Conservation (phyloP, 805 yeast species). For the Ogataea saltuana region DNA sequence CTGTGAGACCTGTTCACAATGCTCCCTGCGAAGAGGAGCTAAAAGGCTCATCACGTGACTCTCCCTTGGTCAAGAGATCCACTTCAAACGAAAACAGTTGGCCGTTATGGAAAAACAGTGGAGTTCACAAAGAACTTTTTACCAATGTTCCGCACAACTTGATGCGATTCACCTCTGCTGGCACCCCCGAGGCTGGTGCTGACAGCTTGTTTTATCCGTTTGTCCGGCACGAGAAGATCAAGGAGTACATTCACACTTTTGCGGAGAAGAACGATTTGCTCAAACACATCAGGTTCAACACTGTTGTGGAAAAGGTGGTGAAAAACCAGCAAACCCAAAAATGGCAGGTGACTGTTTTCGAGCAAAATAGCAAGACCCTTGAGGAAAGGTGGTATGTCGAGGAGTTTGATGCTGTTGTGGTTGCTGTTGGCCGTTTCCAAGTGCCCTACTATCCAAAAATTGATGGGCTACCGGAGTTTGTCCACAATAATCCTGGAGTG, state of each 20-base stretch:
- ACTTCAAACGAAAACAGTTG: slow-evolving; percentile 15
- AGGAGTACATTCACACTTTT: slow-evolving; percentile 18
- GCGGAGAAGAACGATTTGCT: slow-evolving; percentile 36
- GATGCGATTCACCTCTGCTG: slow-evolving; percentile 59
- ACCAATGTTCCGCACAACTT: slow-evolving; percentile 64
- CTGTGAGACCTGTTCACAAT: slow-evolving; percentile 26
- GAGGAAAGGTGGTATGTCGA: slow-evolving; percentile 42
- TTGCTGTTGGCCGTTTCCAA: slow-evolving; percentile 63
- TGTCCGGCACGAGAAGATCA: slow-evolving; percentile 18
- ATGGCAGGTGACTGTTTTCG: slow-evolving; percentile 35
- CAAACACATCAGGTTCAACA: slow-evolving; percentile 42
- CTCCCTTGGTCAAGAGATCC: slow-evolving; percentile 30
- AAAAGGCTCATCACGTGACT: slow-evolving; percentile 26
- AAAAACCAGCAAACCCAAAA: slow-evolving; percentile 23
- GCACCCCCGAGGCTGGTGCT: slow-evolving; percentile 20
- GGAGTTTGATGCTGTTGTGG: slow-evolving; percentile 59
- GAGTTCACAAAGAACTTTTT: slow-evolving; percentile 65
- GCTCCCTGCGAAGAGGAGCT: slow-evolving; percentile 7
- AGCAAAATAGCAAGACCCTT: slow-evolving; percentile 9
- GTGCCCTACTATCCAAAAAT: slow-evolving; percentile 59
- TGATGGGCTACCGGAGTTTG: slow-evolving; percentile 53
- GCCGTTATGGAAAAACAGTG: slow-evolving; percentile 38
- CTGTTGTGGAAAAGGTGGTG: slow-evolving; percentile 43
- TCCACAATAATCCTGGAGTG: slow-evolving; percentile 42
- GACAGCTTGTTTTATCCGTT: slow-evolving; percentile 26